Evolutionary conservation across 2,329 filamentous ascomycete genomes (phyloP), one percentile per base, ranked within the genome.

Genomic region (Penicillium expansum): DNA sequence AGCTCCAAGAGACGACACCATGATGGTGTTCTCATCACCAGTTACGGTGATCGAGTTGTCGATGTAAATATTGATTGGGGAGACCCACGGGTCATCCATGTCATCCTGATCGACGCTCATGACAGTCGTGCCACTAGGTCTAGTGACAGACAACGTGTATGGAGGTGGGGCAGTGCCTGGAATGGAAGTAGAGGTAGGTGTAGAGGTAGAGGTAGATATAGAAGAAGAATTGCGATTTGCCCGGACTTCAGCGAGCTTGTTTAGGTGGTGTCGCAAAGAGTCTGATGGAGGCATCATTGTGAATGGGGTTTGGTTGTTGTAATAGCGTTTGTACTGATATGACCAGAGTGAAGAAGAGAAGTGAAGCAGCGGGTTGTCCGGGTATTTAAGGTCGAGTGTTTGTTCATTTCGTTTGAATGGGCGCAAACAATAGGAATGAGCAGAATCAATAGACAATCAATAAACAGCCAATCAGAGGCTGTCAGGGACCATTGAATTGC

Each of bases 1-100:
- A 9, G 18, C 5, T 11, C 29, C 33, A 32, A 27, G 29, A 27
- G 48, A 14, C 13, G 54, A 62, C 18, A 75, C 59, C 22, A 62
- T 59, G 43, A 74, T 55, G 2, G 64, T 67, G 60, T 75, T 76
- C n/a, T 57, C 65, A 52, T 71, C 62, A 16, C 74, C 74, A 11
- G 62, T 57, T 16, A 76, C 61, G 29, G 56, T 65, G 56, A 75
- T 73, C 5, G 72, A 74, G 9, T 66, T 65, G 53, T 76, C 71
- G 43, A 76, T 69, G 37, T 67, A 66, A 53, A 76, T 72, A 11
- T 60, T 66, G 37, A 75, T 65, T 8, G 64, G 61, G 14, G 48
- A 29, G n/a, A 59, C 42, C 30, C 50, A 37, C 10, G 33, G 43
- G 7, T 58, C 52, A 2, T 68, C 64, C 63, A 16, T 62, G 59